Percentiles rank a stretch among this genome's conserved stretches.
Conservation (phyloP, 1,284 basidiomycete genomes). For the Heterobasidion occidentale region DNA sequence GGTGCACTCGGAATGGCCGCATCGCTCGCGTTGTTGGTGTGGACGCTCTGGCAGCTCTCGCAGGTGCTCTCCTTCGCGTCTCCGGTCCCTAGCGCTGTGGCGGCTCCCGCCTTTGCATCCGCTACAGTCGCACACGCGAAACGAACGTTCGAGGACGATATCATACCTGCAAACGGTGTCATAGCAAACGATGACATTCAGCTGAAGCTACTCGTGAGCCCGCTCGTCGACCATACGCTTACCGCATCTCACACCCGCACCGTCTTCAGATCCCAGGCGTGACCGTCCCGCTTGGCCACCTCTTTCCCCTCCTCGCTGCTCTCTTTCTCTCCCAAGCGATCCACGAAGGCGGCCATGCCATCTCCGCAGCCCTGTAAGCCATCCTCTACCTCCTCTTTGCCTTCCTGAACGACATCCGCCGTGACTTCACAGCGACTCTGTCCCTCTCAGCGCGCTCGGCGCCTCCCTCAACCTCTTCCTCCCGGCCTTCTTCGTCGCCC, state of each 20-base stretch:
- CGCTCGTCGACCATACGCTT: background rate
- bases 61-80: slow-evolving; percentile 12
- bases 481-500: slow-evolving; percentile 64
- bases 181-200: background rate
- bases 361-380: slow-evolving; percentile 58
- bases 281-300: slow-evolving; percentile 59
- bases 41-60: slow-evolving; percentile 20
- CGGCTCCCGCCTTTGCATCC: background rate
- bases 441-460: slow-evolving; percentile 54
- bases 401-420: background rate
- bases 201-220: slow-evolving; percentile 8
- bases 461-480: slow-evolving; percentile 46
- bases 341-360: slow-evolving; percentile 67
- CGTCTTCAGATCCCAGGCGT: slow-evolving; percentile 61
- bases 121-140: background rate
- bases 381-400: no score
- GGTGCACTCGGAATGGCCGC: slow-evolving; percentile 42
- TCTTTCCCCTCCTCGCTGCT: slow-evolving; percentile 51
- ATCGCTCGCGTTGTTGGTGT: slow-evolving; percentile 32
- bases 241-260: background rate
- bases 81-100: no score
- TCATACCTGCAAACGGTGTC: background rate
- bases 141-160: background rate
- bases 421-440: slow-evolving; percentile 30
- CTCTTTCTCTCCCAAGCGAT: slow-evolving; percentile 51